Evolutionary conservation across 164 flowering plant genomes (phyloP).

Genomic region (Houttuynia cordata): DNA sequence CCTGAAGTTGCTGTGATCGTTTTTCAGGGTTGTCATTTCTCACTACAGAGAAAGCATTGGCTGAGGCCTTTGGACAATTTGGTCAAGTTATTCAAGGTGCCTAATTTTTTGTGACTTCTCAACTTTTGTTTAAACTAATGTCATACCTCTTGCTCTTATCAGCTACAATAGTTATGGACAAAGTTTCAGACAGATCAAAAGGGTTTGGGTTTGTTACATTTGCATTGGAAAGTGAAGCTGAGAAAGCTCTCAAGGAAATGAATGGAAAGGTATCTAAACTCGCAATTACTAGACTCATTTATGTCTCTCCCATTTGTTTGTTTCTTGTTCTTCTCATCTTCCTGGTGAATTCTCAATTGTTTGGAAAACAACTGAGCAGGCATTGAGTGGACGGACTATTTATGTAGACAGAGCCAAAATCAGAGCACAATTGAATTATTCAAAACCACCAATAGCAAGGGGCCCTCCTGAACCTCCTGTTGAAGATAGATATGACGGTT

Average conservation of each 20-base stretch:
- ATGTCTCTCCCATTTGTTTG: neutral
- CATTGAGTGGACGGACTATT: constrained; percentile 56
- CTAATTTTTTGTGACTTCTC: neutral
- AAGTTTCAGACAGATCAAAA: constrained; percentile 61
- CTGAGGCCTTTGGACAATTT: constrained; percentile 65
- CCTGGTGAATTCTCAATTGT: neutral
- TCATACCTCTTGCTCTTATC: constrained; percentile 1
- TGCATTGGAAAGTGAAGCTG: constrained; percentile 74
- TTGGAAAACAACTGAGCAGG: constrained; percentile 19
- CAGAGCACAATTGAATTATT: constrained; percentile 11
- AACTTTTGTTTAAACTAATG: neutral
- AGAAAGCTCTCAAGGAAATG: constrained; percentile 59
- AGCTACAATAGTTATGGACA: constrained; percentile 67
- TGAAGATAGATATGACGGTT: neutral
- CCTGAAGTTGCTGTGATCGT: neutral
- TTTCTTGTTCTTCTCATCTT: neutral
- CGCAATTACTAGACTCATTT: neutral
- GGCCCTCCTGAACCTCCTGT: constrained; percentile 55
- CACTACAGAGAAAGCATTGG: constrained; percentile 52
- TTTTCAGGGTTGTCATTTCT: constrained; percentile 65
- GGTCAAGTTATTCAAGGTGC: constrained; percentile 86
- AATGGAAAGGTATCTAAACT: constrained; percentile 53
- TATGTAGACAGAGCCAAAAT: constrained; percentile 73
- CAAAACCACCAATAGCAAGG: constrained; percentile 58
- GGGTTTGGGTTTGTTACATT: constrained; percentile 94